Evolutionary conservation across 2,329 filamentous ascomycete species (phyloP), one percentile per base, ranked within the genome.

Genomic region (Diaporthe humulicola): DNA sequence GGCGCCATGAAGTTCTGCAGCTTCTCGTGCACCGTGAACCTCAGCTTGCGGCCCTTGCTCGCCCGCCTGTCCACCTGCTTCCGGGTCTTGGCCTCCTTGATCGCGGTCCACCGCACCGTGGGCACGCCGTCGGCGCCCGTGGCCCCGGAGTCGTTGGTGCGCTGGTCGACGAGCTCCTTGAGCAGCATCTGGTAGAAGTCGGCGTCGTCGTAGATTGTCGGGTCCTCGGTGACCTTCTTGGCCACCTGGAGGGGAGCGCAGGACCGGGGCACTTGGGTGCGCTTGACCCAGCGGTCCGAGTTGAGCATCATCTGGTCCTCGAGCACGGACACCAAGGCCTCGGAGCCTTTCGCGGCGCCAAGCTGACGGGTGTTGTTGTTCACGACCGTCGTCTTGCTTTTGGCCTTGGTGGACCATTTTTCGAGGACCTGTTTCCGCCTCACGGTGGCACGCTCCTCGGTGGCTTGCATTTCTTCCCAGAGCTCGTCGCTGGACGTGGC

Each of bases 1-100:
- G 95, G 93, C 15, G 96, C 96, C 95, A 98, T 98, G 81, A 98
- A 98, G 83, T 98, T 98, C 86, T 98, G 95, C 81, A 99, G 84
- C 87, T 98, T 98, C 86, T 98, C 96, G 81, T 98, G 96, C 60
- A 98, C 95, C 22, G 94, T 97, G 84, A 96, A 99, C 52, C 95
- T 90, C 89, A 99, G 90, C 86, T 98, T 98, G 67, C 97, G 89
- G 8, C 97, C 97, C 85, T 98, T 98, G 82, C 95, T 98, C 0
- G 97, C 97, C 82, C 96, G 97, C 28, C 96, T 96, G 83, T 99
- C 97, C 6, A 98, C 94, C 40, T 93, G 90, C 81, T 94, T 94
- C 84, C 94, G 93, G 74, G 93, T 89, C 87, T 96, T 98, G 73
- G 92, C 93, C 80, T 95, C 93, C 81, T 93, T 91, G 52, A 91